phyloP scores from a whole-genome alignment of 1,284 basidiomycete species.

The Trichosporon sp. region DNA sequence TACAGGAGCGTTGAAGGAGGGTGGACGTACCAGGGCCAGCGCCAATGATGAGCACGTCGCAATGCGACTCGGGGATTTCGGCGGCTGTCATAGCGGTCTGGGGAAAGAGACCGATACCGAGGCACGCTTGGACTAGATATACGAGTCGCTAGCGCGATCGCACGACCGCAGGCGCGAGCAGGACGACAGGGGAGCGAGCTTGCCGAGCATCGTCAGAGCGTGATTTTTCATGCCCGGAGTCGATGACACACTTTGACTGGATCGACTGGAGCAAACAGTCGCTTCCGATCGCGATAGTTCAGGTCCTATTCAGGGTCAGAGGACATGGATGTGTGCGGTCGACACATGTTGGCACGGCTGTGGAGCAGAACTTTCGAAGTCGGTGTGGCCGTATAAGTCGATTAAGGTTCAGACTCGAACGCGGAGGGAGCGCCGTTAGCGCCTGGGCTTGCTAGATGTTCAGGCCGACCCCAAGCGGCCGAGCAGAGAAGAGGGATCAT shows the following conservation, averaged over 20 bases:
- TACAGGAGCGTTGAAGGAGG: constrained; percentile 4
- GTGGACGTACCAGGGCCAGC: constrained; percentile 27
- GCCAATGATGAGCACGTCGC: constrained; percentile 35
- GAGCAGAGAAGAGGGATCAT: neutral
- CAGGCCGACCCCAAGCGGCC: neutral
- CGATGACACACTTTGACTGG: neutral
- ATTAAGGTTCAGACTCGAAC: neutral
- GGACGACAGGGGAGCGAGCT: neutral
- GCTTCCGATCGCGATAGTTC: neutral
- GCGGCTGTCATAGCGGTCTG: constrained; percentile 16
- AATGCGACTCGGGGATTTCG: constrained; percentile 26
- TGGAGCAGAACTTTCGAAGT: neutral
- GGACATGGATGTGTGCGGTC: neutral
- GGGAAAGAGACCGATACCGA: neutral
- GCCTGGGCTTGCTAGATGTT: no score
- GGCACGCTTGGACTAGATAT: neutral
- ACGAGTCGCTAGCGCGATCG: neutral
- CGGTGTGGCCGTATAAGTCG: neutral
- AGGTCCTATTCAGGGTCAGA: neutral
- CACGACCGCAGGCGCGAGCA: neutral
- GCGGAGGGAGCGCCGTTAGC: neutral
- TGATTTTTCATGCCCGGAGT: neutral
- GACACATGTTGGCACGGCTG: neutral
- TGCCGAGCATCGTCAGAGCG: neutral
- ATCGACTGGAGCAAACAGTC: neutral